These are phyloP conservation scores for Aspergillus avenaceus DNA, from an alignment of 495 filamentous ascomycete genomes.

Conservation along the genomic window DNA sequence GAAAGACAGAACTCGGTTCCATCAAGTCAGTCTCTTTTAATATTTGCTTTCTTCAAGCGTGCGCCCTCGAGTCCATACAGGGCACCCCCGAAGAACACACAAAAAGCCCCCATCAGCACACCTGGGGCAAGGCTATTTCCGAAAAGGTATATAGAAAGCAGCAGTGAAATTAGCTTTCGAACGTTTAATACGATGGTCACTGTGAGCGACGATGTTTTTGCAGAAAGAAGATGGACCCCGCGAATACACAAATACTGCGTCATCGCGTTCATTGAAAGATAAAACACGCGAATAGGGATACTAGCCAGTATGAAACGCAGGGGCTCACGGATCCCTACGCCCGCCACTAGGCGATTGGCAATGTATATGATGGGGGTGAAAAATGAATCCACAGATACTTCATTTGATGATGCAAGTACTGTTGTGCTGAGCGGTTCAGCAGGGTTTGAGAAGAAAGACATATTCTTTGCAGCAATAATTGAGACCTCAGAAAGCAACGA, in stretches of 20 bases:
- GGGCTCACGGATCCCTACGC: slow-evolving; percentile 4
- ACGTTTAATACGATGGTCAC: slow-evolving; percentile 96
- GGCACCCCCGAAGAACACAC: slow-evolving; percentile 86
- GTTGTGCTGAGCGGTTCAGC: neutral
- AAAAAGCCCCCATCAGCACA: slow-evolving; percentile 71
- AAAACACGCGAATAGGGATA: slow-evolving; percentile 68
- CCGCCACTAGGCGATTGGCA: neutral
- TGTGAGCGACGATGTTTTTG: slow-evolving; percentile 82
- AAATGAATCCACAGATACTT: neutral
- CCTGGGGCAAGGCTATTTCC: slow-evolving; percentile 72
- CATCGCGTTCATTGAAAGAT: slow-evolving; percentile 72
- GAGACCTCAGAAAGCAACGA: slow-evolving; percentile 28
- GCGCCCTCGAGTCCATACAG: slow-evolving; percentile 78
- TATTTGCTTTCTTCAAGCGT: slow-evolving; percentile 24
- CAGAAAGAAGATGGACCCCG: slow-evolving; percentile 86
- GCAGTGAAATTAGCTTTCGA: slow-evolving; percentile 84
- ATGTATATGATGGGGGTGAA: neutral
- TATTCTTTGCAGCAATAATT: slow-evolving; percentile 1
- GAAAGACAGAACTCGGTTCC: no score
- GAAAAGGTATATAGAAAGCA: slow-evolving; percentile 90
- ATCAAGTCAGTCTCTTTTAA: slow-evolving; percentile 19
- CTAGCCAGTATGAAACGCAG: slow-evolving; percentile 26
- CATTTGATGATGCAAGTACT: neutral
- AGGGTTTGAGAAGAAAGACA: neutral
- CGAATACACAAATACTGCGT: slow-evolving; percentile 95